These are phyloP conservation scores for Medicago ruthenica DNA, from an alignment of 306 rosid genomes.

Conservation along the genomic window DNA sequence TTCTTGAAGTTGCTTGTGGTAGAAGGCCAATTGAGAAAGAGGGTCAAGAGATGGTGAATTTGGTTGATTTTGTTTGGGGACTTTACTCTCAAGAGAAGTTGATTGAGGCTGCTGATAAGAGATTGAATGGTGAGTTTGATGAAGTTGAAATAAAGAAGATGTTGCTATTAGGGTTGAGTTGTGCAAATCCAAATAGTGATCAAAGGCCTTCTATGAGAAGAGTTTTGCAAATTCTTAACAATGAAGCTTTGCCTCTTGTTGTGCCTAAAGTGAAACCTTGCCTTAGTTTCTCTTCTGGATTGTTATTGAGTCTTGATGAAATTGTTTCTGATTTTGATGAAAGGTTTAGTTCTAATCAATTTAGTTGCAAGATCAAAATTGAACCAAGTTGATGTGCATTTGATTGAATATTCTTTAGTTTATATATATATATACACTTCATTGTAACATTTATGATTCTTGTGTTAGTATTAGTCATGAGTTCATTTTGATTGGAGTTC, in stretches of 20 bases:
- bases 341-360: constrained; percentile 29
- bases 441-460: constrained; percentile 1
- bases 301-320: constrained; percentile 48
- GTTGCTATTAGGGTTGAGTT: constrained; percentile 46
- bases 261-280: constrained; percentile 47
- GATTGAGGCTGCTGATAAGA: constrained; percentile 43
- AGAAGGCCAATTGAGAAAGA: constrained; percentile 52
- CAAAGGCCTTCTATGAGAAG: constrained; percentile 48
- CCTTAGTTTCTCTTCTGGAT: constrained; percentile 39
- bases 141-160: constrained; percentile 43
- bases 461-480: constrained; percentile 31
- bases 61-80: constrained; percentile 52
- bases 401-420: constrained; percentile 46
- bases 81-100: constrained; percentile 46
- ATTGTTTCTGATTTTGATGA: constrained; percentile 69
- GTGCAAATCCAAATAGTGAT: constrained; percentile 44
- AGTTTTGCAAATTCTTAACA: constrained; percentile 44
- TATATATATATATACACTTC: constrained; percentile 6
- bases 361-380: constrained; percentile 50
- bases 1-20: constrained; percentile 53
- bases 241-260: constrained; percentile 30
- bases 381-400: constrained; percentile 23
- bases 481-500: constrained; percentile 56
- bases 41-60: constrained; percentile 45
- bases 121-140: constrained; percentile 41